Base-by-base conservation (phyloP, 441 rosid species). In the Eugenia klotzschiana region DNA sequence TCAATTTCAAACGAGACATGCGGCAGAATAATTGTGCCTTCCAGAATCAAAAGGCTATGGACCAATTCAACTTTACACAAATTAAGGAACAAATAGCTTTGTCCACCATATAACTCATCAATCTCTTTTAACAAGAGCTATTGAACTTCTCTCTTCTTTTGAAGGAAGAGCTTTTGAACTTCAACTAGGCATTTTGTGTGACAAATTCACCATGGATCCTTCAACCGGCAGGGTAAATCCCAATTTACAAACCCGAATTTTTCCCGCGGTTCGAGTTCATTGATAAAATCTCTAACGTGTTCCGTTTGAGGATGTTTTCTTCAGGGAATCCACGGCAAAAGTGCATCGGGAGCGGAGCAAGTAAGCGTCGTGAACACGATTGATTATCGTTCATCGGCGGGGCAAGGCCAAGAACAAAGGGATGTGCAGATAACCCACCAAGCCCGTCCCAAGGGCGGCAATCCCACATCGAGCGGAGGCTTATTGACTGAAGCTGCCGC, bases 401-500 rank as follows among this genome's bases (percentile, higher is more conserved):
- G 96, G 51, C 87, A 91, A 87, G 86, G 81, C 15, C 87, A 86
- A 84, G 94, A 90, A 86, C 57, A 83, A 69, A 92, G 85, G 89
- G 89, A 58, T 2, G 90, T 91, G 56, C 81, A 93, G 81, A 93
- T 92, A 79, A 83, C 86, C 84, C 95, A 92, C 58, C 89, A 92
- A 51, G 4, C 73, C 14, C 83, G 81, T 84, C 88, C 89, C 29
- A 49, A 74, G 5, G 64, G 52, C 33, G 49, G 54, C 14, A 82
- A 81, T 72, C 80, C 88, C 52, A 87, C 80, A 40, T 89, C 95
- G 58, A 91, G 96, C 82, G 95, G 96, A 1, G 92, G 94, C 26
- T 85, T 93, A 82, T 87, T 94, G 84, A 83, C 88, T 5, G 89
- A 84, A 22, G 96, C 98, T 3, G 95, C 96, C 6, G 93, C 90